Base-by-base conservation (phyloP, 1,284 basidiomycete genomes). In the Microbotryum scabiosae region DNA sequence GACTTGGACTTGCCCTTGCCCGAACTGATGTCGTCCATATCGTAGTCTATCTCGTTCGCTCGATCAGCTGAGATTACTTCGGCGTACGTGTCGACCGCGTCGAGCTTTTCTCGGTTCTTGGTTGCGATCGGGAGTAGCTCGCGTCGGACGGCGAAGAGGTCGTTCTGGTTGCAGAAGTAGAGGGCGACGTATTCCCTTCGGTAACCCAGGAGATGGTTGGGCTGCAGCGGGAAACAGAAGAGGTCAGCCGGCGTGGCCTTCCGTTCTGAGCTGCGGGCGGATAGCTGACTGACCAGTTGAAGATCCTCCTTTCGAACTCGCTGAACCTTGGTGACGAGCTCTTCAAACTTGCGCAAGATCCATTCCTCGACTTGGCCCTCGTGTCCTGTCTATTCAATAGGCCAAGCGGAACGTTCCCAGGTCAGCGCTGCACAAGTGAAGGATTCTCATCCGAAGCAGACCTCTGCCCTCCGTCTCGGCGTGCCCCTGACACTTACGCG, bases 41-140 rank as follows among this genome's bases (percentile, higher is more conserved):
- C 85, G 83, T 82, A 76, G 25, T 79, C 78, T 57, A 63, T 56
- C 18, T 50, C 59, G 49, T 56, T 61, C n/a, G 57, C 62, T 16
- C 50, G 41, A 36, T 63, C 67, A 10, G 67, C 71, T n/a, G 71
- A 86, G 61, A 99, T 84, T n/a, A 97, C 91, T 70, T 98, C 94
- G 4, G 96, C 94, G 73, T 98, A 99, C 0, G 93, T 92, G 75
- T 98, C 96, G 14, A 98, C 86, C 0, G 96, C 94, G 67, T 89
- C 87, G 28, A 93, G 84, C 76, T 94, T 96, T n/a, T 90, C 86
- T 53, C 88, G 84, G 69, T 97, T 98, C 49, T 87, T 84, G 28
- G 86, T 81, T 0, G 92, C 94, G 28, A 98, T 82, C 2, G 94
- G 92, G 59, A 92, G 80, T 44, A 99, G 78, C 54, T 98, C 94